Base-by-base conservation (phyloP, 768 basidiomycete genomes). In the Termitomyces sp. region DNA sequence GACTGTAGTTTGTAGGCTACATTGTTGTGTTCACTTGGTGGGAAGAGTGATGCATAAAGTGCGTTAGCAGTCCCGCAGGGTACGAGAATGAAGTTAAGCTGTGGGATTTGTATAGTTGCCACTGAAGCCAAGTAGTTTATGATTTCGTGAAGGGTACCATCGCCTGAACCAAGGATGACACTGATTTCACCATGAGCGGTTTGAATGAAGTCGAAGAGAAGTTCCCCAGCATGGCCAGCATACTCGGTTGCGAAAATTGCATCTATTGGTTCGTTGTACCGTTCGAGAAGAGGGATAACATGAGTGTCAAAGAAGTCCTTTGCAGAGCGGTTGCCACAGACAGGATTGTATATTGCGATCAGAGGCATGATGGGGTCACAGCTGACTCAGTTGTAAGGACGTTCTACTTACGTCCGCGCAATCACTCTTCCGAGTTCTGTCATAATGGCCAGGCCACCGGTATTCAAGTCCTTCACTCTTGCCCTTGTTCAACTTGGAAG, bases 61-160 rank as follows among this genome's bases (percentile, higher is more conserved):
- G 96, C 96, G 70, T 98, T 98, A 46, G 94, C 95, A n/a, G 94
- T 96, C 28, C 94, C 94, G 52, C 82, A 82, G 4, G 94, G 93
- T 47, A 91, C 71, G 50, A 82, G 79, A 18, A 75, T 84, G 61
- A 87, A 75, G 36, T 66, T 67, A 57, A 87, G 64, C 50, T 66
- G 67, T 38, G 64, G 64, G 28, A 64, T 60, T 23, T 58, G 59
- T 4, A 58, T 51, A 16, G 57, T 62, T 5, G 63, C 52, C 50
- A 63, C 64, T 18, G 68, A 67, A 40, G 76, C 71, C 36, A 92
- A 68, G 12, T 78, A 78, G 61, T 88, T 89, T 68, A 95, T 78
- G 62, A 96, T 82, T 66, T 98, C 95, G 70, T 96, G 92, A 41
- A 94, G 76, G 1, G 95, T 97, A 18, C 95, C 95, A 71, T 98